These are phyloP conservation scores for Jamesozyma rosinii DNA, from an alignment of 805 yeast genomes.

Conservation along the genomic window DNA sequence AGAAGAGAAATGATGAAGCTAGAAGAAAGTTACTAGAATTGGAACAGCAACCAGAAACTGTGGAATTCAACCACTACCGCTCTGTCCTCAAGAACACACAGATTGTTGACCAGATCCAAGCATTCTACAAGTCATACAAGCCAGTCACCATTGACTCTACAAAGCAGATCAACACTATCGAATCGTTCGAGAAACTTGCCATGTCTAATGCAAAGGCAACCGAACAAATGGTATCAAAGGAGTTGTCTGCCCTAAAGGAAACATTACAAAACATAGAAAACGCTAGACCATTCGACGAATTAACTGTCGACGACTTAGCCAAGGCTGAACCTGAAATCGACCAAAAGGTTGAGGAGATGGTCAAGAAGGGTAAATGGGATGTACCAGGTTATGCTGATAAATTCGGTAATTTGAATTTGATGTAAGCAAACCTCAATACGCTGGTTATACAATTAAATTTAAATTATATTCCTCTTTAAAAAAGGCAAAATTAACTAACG, in stretches of 20 bases:
- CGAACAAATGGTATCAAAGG: slow-evolving; percentile 78
- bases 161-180: slow-evolving; percentile 84
- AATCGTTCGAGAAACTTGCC: slow-evolving; percentile 90
- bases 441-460: too few species aligned
- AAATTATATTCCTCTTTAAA: background rate
- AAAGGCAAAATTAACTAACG: background rate
- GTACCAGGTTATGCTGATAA: slow-evolving; percentile 98
- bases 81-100: slow-evolving; percentile 69
- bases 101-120: slow-evolving; percentile 72
- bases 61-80: slow-evolving; percentile 78
- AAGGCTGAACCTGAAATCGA: slow-evolving; percentile 97
- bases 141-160: slow-evolving; percentile 80
- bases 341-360: slow-evolving; percentile 89
- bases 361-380: slow-evolving; percentile 93
- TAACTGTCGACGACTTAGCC: slow-evolving; percentile 89
- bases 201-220: slow-evolving; percentile 90
- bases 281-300: slow-evolving; percentile 96
- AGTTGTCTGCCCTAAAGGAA: slow-evolving; percentile 73
- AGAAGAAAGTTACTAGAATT: slow-evolving; percentile 69
- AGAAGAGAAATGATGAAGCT: slow-evolving; percentile 98
- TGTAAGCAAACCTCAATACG: slow-evolving; percentile 44
- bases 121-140: slow-evolving; percentile 63
- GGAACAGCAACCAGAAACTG: slow-evolving; percentile 60
- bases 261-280: slow-evolving; percentile 89
- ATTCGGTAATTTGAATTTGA: slow-evolving; percentile 93